Evolutionary conservation across 768 basidiomycete species (phyloP).

Genomic region (Termitomyces sp.): DNA sequence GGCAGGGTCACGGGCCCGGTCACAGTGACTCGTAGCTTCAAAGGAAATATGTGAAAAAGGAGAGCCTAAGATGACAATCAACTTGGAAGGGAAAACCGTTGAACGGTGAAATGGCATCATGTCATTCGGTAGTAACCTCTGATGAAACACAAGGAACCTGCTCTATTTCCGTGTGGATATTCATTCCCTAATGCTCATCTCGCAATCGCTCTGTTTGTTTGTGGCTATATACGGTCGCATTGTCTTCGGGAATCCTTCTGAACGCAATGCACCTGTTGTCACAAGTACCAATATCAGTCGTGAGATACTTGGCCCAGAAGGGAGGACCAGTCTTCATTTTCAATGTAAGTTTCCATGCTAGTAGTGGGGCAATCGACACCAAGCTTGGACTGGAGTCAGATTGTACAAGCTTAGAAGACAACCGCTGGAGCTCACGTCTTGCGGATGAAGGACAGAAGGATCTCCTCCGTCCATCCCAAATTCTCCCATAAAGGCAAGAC

Average conservation of each 20-base stretch:
- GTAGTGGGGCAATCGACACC: conserved; percentile 3
- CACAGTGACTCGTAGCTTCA: too few relatives aligned
- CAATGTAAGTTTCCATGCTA: conserved; percentile 6
- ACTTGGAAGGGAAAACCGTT: too few relatives aligned
- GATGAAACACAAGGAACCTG: too few relatives aligned
- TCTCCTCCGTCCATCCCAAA: conserved; percentile 6
- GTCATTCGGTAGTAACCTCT: too few relatives aligned
- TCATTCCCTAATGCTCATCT: too few relatives aligned
- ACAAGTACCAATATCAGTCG: background rate
- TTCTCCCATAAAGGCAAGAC: conserved; percentile 3
- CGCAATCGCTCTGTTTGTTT: background rate
- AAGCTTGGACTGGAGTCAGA: background rate
- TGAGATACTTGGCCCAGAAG: background rate
- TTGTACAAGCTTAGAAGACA: background rate
- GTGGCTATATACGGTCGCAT: too few relatives aligned
- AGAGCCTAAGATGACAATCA: too few relatives aligned
- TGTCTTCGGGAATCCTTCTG: background rate
- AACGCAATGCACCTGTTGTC: background rate
- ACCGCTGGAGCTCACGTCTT: background rate
- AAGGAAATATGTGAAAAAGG: too few relatives aligned
- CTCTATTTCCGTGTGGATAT: too few relatives aligned
- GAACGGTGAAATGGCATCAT: too few relatives aligned
- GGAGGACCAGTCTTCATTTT: conserved; percentile 4
- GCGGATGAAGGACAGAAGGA: conserved; percentile 1
- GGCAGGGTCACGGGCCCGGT: too few relatives aligned